Conservation (phyloP, 768 basidiomycete genomes). For the Amanita rimosa region DNA sequence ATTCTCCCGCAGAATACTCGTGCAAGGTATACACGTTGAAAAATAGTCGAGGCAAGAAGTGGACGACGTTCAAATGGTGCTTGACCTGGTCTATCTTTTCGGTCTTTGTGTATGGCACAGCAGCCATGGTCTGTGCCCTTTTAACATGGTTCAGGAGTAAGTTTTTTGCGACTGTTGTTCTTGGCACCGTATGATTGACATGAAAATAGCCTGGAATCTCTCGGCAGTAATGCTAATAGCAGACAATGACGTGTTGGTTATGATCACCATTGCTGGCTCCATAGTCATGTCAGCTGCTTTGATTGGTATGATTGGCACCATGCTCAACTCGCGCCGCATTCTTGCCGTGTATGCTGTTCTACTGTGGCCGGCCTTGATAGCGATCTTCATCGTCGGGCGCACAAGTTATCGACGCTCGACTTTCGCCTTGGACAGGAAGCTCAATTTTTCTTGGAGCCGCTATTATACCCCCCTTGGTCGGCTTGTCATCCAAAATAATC, state of each 20-base stretch:
- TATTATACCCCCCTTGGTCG: constrained; percentile 45
- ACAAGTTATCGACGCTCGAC: constrained; percentile 48
- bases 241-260: constrained; percentile 41
- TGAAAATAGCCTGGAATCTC: constrained; percentile 37
- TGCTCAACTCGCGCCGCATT: constrained; percentile 59
- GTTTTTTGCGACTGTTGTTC: constrained; percentile 11
- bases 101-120: constrained; percentile 43
- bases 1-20: constrained; percentile 24
- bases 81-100: constrained; percentile 42
- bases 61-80: constrained; percentile 56
- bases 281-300: constrained; percentile 47
- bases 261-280: constrained; percentile 47
- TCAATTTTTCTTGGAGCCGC: constrained; percentile 58
- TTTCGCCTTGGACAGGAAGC: constrained; percentile 53
- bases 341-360: constrained; percentile 58
- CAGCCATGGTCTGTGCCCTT: constrained; percentile 37
- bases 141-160: constrained; percentile 50
- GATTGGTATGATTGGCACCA: constrained; percentile 45
- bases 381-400: constrained; percentile 52
- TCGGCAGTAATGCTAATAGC: constrained; percentile 56
- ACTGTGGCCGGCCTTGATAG: constrained; percentile 51
- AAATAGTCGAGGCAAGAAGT: constrained; percentile 18
- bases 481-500: constrained; percentile 46
- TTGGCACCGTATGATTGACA: not conserved
- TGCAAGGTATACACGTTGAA: constrained; percentile 7